Conservation (phyloP, 345 rosid genomes). For the Lepidium aucheri region DNA sequence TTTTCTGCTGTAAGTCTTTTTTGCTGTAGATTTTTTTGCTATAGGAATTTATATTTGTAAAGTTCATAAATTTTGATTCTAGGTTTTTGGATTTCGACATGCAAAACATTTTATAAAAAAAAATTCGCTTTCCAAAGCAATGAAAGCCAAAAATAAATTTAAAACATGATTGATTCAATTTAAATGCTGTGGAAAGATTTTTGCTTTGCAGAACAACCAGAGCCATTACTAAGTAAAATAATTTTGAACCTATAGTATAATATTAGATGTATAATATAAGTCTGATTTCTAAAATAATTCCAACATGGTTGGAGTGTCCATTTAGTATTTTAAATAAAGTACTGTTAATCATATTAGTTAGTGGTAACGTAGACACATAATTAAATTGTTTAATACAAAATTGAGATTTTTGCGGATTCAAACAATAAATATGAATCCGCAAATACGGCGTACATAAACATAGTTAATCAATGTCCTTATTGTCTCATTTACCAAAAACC, state of each 20-base stretch:
- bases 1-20: too few species aligned
- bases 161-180: too few species aligned
- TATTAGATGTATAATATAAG: neutral
- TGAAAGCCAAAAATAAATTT: too few species aligned
- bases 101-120: too few species aligned
- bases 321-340: neutral
- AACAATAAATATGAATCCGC: neutral
- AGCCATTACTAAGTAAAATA: too few species aligned
- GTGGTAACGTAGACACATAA: neutral
- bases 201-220: too few species aligned
- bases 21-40: too few species aligned
- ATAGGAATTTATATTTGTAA: too few species aligned
- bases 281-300: neutral
- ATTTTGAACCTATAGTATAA: neutral
- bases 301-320: constrained; percentile 3
- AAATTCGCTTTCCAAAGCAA: too few species aligned
- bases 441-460: neutral
- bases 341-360: neutral
- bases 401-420: neutral
- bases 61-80: too few species aligned
- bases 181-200: too few species aligned
- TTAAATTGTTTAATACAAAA: neutral
- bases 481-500: neutral
- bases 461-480: neutral
- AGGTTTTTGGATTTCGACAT: too few species aligned